These are phyloP conservation scores for Lichtheimia corymbifera DNA, from an alignment of 371 early-diverging fungal genomes.

Conservation along the genomic window DNA sequence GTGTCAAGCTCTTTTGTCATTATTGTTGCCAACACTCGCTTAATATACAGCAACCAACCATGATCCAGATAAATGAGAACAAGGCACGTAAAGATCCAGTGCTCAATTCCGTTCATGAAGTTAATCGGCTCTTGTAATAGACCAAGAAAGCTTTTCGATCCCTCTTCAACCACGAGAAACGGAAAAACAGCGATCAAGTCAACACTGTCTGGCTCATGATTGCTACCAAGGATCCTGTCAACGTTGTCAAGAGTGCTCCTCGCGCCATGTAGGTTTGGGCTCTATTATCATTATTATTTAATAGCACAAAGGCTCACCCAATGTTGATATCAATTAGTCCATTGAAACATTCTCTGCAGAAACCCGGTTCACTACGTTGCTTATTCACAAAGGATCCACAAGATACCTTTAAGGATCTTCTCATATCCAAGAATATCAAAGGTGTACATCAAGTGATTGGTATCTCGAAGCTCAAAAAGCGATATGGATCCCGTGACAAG, in stretches of 20 bases:
- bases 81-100: slow-evolving; percentile 5
- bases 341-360: slow-evolving; percentile 42
- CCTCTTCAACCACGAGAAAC: slow-evolving; percentile 33
- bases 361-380: slow-evolving; percentile 60
- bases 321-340: slow-evolving; percentile 21
- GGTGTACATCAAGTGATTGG: slow-evolving; percentile 75
- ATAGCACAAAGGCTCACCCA: background rate
- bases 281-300: background rate
- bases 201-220: slow-evolving; percentile 45
- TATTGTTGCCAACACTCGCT: no score
- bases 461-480: slow-evolving; percentile 71
- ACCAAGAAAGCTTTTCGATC: slow-evolving; percentile 36
- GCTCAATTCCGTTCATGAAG: background rate
- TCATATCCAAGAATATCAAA: slow-evolving; percentile 63
- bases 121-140: slow-evolving; percentile 9
- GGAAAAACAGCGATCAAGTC: slow-evolving; percentile 17
- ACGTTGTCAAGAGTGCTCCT: slow-evolving; percentile 21
- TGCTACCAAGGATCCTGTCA: slow-evolving; percentile 23
- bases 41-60: background rate
- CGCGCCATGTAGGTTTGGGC: slow-evolving; percentile 33
- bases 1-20: no score
- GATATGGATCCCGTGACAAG: slow-evolving; percentile 78
- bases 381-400: slow-evolving; percentile 88
- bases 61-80: slow-evolving; percentile 17
- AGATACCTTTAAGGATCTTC: slow-evolving; percentile 67